phyloP scores from a whole-genome alignment of 2,329 filamentous ascomycete genomes.

The Lachnellula hyalina region DNA sequence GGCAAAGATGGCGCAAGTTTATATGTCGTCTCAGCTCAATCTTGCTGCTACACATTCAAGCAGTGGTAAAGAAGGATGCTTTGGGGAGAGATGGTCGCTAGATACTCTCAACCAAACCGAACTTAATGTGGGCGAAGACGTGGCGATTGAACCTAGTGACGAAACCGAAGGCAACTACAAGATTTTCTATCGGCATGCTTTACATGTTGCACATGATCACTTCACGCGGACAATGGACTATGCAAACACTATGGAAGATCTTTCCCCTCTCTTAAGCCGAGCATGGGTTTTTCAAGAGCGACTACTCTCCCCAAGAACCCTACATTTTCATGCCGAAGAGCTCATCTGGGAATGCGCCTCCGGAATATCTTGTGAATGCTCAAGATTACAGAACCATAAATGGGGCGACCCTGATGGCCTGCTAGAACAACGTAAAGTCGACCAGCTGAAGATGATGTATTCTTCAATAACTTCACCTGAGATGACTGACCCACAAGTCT shows the following conservation, averaged over 20 bases:
- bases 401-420: neutral
- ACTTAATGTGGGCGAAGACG: neutral
- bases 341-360: slow-evolving; percentile 3
- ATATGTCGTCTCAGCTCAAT: neutral
- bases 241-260: neutral
- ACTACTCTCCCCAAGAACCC: neutral
- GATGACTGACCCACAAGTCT: neutral
- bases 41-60: slow-evolving; percentile 1
- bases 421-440: neutral
- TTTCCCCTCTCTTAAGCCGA: neutral
- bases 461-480: neutral
- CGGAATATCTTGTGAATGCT: slow-evolving; percentile 1
- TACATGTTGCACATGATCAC: slow-evolving; percentile 2
- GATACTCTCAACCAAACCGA: neutral
- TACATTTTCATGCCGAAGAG: slow-evolving; percentile 2
- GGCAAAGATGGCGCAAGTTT: slow-evolving; percentile 1
- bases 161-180: neutral
- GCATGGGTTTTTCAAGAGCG: slow-evolving; percentile 1
- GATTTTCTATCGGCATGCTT: neutral
- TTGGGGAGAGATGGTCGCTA: neutral
- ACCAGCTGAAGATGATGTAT: slow-evolving; percentile 2
- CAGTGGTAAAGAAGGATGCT: neutral
- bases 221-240: slow-evolving; percentile 1
- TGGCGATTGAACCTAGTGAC: neutral
- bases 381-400: neutral